phyloP scores from a whole-genome alignment of 257 asterid species.

The Capsicum baccatum region DNA sequence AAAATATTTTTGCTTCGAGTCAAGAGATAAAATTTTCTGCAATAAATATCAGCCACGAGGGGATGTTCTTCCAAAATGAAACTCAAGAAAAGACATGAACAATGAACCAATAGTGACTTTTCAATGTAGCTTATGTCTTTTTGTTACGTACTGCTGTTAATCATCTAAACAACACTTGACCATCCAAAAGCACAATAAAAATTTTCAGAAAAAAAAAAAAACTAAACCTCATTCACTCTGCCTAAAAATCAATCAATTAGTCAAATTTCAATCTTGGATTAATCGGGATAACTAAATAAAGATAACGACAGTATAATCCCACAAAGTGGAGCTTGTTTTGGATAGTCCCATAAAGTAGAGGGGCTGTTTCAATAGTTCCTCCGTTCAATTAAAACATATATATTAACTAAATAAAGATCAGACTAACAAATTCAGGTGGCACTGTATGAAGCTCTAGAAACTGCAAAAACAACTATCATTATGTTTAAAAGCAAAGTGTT shows the following conservation, averaged over 20 bases:
- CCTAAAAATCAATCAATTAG: not conserved
- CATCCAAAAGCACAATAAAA: slow-evolving; percentile 12
- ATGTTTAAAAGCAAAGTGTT: too few relatives aligned
- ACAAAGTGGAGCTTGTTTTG: too few relatives aligned
- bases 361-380: too few relatives aligned
- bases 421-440: not conserved
- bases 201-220: not conserved
- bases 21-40: not conserved
- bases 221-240: too few relatives aligned
- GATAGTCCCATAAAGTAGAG: too few relatives aligned
- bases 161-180: slow-evolving; percentile 25
- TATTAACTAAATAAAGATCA: not conserved
- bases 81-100: slow-evolving; percentile 9
- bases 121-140: slow-evolving; percentile 22
- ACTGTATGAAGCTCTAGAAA: too few relatives aligned
- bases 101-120: not conserved
- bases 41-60: not conserved
- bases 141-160: slow-evolving; percentile 13
- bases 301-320: too few relatives aligned
- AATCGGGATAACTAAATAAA: too few relatives aligned
- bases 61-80: not conserved
- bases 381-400: too few relatives aligned
- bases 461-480: too few relatives aligned
- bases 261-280: not conserved
- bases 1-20: too few relatives aligned